Evolutionary conservation across 257 asterid genomes (phyloP).

Genomic region (Plantago ovata): DNA sequence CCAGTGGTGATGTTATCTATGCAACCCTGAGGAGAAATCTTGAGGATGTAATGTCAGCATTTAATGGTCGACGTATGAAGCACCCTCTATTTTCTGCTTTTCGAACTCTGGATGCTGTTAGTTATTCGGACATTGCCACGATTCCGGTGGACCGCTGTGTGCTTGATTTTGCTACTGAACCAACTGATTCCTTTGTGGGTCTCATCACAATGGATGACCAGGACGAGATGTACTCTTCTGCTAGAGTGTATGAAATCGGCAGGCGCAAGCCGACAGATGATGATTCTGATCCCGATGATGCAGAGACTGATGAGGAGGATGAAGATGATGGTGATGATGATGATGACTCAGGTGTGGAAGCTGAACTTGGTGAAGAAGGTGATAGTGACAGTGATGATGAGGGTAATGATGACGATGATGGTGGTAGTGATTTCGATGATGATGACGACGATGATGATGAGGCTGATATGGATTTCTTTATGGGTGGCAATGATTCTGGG

Average conservation of each 20-base stretch:
- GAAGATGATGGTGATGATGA: slow-evolving; percentile 81
- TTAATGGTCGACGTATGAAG: slow-evolving; percentile 77
- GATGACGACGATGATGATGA: slow-evolving; percentile 82
- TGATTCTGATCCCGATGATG: slow-evolving; percentile 98
- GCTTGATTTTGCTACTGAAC: slow-evolving; percentile 88
- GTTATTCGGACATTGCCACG: slow-evolving; percentile 87
- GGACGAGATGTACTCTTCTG: slow-evolving; percentile 93
- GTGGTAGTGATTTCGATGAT: slow-evolving; percentile 57
- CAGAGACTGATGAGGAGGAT: slow-evolving; percentile 81
- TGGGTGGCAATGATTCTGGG: slow-evolving; percentile 65
- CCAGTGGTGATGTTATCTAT: slow-evolving; percentile 87
- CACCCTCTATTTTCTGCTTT: slow-evolving; percentile 94
- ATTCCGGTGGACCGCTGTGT: slow-evolving; percentile 91
- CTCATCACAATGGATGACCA: slow-evolving; percentile 89
- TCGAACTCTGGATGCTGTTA: slow-evolving; percentile 92
- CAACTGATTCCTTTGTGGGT: slow-evolving; percentile 94
- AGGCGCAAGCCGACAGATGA: slow-evolving; percentile 89
- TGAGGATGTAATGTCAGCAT: slow-evolving; percentile 83
- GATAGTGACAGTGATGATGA: slow-evolving; percentile 69
- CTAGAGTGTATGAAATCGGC: slow-evolving; percentile 89
- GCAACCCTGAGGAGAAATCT: slow-evolving; percentile 88
- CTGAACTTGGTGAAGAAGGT: slow-evolving; percentile 57
- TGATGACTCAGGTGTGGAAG: slow-evolving; percentile 56
- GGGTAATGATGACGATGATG: slow-evolving; percentile 60
- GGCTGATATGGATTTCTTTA: slow-evolving; percentile 30